These are phyloP conservation scores for Tricladium varicosporioides DNA, from an alignment of 2,329 filamentous ascomycete species.

Conservation along the genomic window DNA sequence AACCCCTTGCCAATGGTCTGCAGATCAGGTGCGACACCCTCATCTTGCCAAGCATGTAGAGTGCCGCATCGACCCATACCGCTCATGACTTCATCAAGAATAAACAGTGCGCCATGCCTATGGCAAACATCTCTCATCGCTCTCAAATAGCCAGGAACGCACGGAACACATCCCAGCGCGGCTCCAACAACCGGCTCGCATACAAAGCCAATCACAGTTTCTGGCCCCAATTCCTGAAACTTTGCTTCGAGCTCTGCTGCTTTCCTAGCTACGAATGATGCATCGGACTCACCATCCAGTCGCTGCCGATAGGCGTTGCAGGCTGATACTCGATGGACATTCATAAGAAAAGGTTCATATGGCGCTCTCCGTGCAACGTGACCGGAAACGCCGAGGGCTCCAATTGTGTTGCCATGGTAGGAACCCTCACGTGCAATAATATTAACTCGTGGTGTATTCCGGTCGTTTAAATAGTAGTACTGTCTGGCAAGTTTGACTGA, in stretches of 20 bases:
- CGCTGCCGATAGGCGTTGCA: conserved; percentile 64
- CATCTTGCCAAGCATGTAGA: conserved; percentile 55
- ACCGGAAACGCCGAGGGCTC: conserved; percentile 57
- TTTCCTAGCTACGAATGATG: conserved; percentile 55
- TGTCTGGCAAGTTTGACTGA: conserved; percentile 66
- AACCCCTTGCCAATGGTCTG: conserved; percentile 66
- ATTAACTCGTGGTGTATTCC: conserved; percentile 45
- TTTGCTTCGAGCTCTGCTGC: conserved; percentile 60
- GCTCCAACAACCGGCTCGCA: conserved; percentile 68
- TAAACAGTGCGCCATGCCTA: conserved; percentile 69
- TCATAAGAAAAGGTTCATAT: conserved; percentile 57
- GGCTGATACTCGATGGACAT: conserved; percentile 56
- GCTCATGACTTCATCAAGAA: conserved; percentile 73
- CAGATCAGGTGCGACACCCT: conserved; percentile 58
- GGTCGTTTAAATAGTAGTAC: conserved; percentile 57
- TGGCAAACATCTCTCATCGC: conserved; percentile 68
- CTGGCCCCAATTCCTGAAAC: conserved; percentile 58
- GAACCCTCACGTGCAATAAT: conserved; percentile 65
- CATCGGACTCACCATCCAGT: conserved; percentile 47
- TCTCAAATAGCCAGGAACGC: conserved; percentile 65
- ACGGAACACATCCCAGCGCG: conserved; percentile 66
- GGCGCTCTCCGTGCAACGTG: conserved; percentile 56
- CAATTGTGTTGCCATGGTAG: conserved; percentile 70
- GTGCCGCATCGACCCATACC: conserved; percentile 52
- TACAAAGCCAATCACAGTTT: conserved; percentile 64